Base-by-base conservation (phyloP, 345 rosid genomes). In the Aquilaria sinensis region DNA sequence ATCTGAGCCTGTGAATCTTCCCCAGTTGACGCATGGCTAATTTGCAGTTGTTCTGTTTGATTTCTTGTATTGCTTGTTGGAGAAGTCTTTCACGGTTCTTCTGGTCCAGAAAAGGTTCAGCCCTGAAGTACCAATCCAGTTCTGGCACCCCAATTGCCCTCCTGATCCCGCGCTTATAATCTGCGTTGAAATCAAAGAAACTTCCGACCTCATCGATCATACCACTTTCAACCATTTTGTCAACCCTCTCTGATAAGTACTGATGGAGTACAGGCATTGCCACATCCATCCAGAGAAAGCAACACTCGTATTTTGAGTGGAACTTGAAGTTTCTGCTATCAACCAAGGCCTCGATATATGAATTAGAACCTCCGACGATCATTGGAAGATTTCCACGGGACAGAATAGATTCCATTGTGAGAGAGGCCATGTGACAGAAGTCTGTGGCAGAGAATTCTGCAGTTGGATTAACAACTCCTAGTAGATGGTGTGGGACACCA, bases 291-390 rank as follows among this genome's bases (percentile, higher is more conserved):
- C 96, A 87, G 10, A 87, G 70, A 53, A 84, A 83, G 67, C 81
- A 85, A 31, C 78, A 81, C 10, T 87, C 86, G 34, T 81, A 83
- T 33, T 58, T 58, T 3, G 83, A 68, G 47, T 75, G 63, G 47
- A 78, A 80, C 56, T 66, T 56, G 3, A 47, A 67, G n/a, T 76
- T 74, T 37, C 48, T 37, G 5, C 73, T 72, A 10, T 78, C 82
- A 13, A 85, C 68, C 37, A 89, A 77, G 29, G 91, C 81, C 60
- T 92, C 85, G 5, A 87, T 65, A 74, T 74, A 85, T 0, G 97
- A 85, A 77, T 84, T 92, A 9, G 97, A 89, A 51, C 98, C 96
- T 11, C 98, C 98, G 3, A 77, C 96, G 34, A 92, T 65, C 34
- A 92, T 63, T 2, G 96, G 98, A 47, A 82, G 80, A 65, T 73